Base-by-base conservation (phyloP, 163 green algal genomes). In the Volvox carteri region DNA sequence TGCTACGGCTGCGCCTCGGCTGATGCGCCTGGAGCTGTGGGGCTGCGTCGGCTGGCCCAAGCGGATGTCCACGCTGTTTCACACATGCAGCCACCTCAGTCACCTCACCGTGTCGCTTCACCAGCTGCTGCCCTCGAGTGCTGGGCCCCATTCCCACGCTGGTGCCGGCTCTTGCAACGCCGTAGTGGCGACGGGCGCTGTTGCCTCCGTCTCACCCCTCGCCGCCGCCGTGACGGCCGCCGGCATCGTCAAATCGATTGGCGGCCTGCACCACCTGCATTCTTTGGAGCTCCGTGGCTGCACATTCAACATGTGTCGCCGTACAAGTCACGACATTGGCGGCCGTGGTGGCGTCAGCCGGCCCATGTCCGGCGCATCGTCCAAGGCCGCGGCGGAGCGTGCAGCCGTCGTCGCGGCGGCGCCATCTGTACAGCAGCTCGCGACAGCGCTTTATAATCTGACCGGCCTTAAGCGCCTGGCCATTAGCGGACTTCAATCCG, bases 21-120 rank as follows among this genome's bases (percentile, higher is more conserved):
- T 86, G 56, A 46, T 18, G 2, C 2, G 11, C 4, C 28, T 86
- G 78, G 56, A 60, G 39, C 56, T 86, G 54, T 60, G 78, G 56
- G 78, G 78, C 28, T 86, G 78, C 41, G 56, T 56, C 9, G 78
- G 78, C 56, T 86, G 78, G 78, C 78, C 78, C 19, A 35, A 46
- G 14, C 54, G 56, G 19, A 23, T 86, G 21, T 28, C 39, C 0
- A 11, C 78, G 39, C 11, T n/a, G 21, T 56, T 86, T 37, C 56
- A 75, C 14, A 35, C 6, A 23, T 75, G 56, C 58, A 1, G 2
- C 23, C 78, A 73, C 4, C 39, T 86, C 21, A 37, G 25, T 0
- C 78, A 44, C 37, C 18, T 86, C 9, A 4, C 37, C 21, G 37
- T 86, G 28, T 86, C 56, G 56, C 58, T 86, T 35, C 52, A 73